Base-by-base conservation (phyloP, 1,139 yeast genomes). In the Nakaseomyces sp. region DNA sequence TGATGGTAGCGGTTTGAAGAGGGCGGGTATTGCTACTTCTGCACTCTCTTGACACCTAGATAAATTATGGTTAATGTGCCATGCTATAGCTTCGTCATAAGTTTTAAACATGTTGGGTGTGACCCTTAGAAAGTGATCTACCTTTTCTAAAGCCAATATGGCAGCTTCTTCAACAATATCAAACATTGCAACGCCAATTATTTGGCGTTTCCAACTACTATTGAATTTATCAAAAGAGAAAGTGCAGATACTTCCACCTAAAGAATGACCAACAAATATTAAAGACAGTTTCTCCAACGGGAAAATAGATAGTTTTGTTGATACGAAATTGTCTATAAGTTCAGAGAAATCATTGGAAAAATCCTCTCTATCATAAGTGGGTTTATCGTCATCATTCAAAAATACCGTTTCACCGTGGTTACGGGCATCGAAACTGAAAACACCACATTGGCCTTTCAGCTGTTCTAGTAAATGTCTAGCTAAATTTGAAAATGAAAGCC, bases 101-200 rank as follows among this genome's bases (percentile, higher is more conserved):
- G 76, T 65, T 0, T 59, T 51, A 53, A 91, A 91, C 1, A 57
- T 51, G 22, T 59, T 58, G 0, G 98, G 97, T 31, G 93, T 68
- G 18, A 70, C 68, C 3, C 66, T 60, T 6, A 91, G 68, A 50
- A 85, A 84, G 18, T 63, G 57, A 3, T 79, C 75, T 87, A 91
- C 89, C 3, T 77, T 70, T 4, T 63, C 57, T 5, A 91, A 66
- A 0, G 96, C 79, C 29, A 74, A 73, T 1, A 83, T 70, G 0
- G 97, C 97, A 0, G 91, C 82, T 49, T 89, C 97, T 58, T 91
- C 98, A 3, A 91, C 96, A 2, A 93, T 93, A 62, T 91, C 99
- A 19, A 91, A 65, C 69, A 89, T 77, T 0, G 77, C 74, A 5
- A 91, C 64, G 0, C 97, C 98, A 37, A 71, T 68, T 2, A 79